Conservation (phyloP, 768 basidiomycete species). For the Mycena chlorophos region DNA sequence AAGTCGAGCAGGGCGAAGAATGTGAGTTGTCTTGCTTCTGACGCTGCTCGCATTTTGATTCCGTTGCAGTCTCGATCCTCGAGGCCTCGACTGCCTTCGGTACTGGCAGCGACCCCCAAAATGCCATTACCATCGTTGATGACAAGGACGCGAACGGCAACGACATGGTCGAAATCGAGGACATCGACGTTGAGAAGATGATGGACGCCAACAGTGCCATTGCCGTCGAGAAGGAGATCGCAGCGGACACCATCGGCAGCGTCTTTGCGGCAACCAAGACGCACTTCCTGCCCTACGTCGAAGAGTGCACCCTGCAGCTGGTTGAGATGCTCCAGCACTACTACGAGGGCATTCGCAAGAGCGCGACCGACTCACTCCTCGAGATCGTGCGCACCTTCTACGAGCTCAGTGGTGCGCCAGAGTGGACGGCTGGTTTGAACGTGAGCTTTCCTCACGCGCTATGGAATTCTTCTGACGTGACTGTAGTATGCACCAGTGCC, state of each 20-base stretch:
- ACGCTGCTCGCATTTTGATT: neutral
- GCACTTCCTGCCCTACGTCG: slow-evolving; percentile 91
- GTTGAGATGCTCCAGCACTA: slow-evolving; percentile 82
- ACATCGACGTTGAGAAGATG: slow-evolving; percentile 82
- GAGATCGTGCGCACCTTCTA: slow-evolving; percentile 91
- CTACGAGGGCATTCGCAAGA: slow-evolving; percentile 97
- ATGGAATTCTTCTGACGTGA: slow-evolving; percentile 11
- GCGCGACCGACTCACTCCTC: slow-evolving; percentile 83
- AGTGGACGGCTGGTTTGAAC: slow-evolving; percentile 77
- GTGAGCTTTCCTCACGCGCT: slow-evolving; percentile 39
- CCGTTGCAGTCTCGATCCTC: slow-evolving; percentile 46
- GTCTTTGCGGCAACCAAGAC: slow-evolving; percentile 78
- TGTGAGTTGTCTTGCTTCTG: slow-evolving; percentile 37
- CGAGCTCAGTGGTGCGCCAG: slow-evolving; percentile 75
- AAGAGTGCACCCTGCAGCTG: slow-evolving; percentile 77
- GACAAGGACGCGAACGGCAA: slow-evolving; percentile 56
- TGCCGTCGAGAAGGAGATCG: slow-evolving; percentile 99
- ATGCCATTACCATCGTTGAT: slow-evolving; percentile 64
- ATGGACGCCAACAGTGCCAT: slow-evolving; percentile 94
- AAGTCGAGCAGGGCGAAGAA: slow-evolving; percentile 77
- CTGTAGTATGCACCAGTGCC: slow-evolving; percentile 52
- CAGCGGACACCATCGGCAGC: slow-evolving; percentile 92
- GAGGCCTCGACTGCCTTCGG: slow-evolving; percentile 65
- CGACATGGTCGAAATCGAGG: slow-evolving; percentile 67
- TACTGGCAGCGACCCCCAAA: slow-evolving; percentile 71